Conservation (phyloP, 78 protist species). For the Tieghemostelium lacteum region DNA sequence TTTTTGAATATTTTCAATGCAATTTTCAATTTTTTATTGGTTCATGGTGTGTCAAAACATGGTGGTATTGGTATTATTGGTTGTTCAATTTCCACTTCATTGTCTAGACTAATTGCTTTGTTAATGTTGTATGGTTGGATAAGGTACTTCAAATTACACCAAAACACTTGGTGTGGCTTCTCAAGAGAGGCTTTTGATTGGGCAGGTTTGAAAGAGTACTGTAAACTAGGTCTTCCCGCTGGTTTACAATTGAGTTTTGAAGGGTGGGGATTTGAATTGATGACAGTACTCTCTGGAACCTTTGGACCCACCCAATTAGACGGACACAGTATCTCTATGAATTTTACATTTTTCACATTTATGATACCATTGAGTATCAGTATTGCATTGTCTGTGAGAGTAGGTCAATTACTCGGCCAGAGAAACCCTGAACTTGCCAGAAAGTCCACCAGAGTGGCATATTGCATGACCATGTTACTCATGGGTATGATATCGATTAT, state of each 20-base stretch:
- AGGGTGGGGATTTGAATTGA: conserved; percentile 62
- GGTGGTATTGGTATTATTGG: conserved; percentile 64
- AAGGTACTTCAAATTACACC: conserved; percentile 9
- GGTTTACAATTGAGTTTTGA: conserved; percentile 69
- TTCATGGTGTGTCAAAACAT: conserved; percentile 37
- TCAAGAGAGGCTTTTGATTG: not conserved
- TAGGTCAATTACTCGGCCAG: conserved; percentile 64
- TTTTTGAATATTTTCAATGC: conserved; percentile 57
- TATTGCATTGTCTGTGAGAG: conserved; percentile 66
- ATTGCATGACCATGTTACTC: conserved; percentile 1
- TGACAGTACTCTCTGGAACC: conserved; percentile 48
- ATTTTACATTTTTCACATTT: conserved; percentile 67
- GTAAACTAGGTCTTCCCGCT: conserved; percentile 32
- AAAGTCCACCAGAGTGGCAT: conserved; percentile 22
- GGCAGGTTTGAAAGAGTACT: conserved; percentile 38
- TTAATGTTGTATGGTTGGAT: not conserved
- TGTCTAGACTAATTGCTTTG: conserved; percentile 11
- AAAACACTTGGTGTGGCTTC: conserved; percentile 66
- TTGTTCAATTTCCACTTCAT: conserved; percentile 40
- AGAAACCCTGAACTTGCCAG: conserved; percentile 14
- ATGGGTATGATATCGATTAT: conserved; percentile 13
- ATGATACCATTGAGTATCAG: conserved; percentile 57
- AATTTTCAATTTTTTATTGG: conserved; percentile 43
- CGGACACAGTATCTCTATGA: conserved; percentile 61
- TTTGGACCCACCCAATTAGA: conserved; percentile 32